Percentiles rank a stretch among this genome's conserved stretches.
Conservation (phyloP, 2,329 filamentous ascomycete species). For the Xylaria sp. region DNA sequence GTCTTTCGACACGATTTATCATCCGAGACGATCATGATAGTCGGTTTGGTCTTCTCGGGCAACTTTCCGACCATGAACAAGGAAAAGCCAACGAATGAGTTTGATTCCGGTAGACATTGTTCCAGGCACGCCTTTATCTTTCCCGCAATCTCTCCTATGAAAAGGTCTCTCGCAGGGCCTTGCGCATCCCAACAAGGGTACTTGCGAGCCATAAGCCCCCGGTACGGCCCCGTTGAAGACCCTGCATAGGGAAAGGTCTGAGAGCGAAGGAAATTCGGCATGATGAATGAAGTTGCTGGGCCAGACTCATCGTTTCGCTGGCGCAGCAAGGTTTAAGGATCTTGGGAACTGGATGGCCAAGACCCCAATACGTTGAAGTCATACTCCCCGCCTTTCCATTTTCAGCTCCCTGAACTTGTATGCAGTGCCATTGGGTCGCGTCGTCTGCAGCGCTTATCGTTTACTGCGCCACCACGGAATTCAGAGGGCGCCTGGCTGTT, state of each 20-base stretch:
- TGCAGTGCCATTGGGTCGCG: not conserved
- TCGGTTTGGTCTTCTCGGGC: constrained; percentile 25
- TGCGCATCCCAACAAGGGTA: constrained; percentile 24
- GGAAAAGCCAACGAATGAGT: constrained; percentile 24
- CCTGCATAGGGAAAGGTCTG: constrained; percentile 21
- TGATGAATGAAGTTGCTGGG: not conserved
- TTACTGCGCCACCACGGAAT: constrained; percentile 11
- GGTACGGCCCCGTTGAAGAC: constrained; percentile 22
- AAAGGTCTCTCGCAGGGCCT: constrained; percentile 15
- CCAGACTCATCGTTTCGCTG: not conserved
- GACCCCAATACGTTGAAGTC: not conserved
- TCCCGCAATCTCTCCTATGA: constrained; percentile 12
- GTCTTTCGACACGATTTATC: constrained; percentile 22
- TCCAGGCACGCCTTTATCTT: constrained; percentile 22
- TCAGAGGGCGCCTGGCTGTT: not conserved
- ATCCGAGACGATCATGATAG: constrained; percentile 25
- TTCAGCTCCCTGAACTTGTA: not conserved
- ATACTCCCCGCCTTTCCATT: constrained; percentile 5
- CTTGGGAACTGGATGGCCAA: not conserved
- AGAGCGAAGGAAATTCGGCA: constrained; percentile 13
- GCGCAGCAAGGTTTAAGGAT: not conserved
- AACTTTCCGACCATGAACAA: constrained; percentile 28
- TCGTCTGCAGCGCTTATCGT: too few species aligned
- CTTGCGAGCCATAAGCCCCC: constrained; percentile 19
- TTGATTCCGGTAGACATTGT: constrained; percentile 24